phyloP scores from a whole-genome alignment of 305 asterid genomes.

The Fraxinus ornus region DNA sequence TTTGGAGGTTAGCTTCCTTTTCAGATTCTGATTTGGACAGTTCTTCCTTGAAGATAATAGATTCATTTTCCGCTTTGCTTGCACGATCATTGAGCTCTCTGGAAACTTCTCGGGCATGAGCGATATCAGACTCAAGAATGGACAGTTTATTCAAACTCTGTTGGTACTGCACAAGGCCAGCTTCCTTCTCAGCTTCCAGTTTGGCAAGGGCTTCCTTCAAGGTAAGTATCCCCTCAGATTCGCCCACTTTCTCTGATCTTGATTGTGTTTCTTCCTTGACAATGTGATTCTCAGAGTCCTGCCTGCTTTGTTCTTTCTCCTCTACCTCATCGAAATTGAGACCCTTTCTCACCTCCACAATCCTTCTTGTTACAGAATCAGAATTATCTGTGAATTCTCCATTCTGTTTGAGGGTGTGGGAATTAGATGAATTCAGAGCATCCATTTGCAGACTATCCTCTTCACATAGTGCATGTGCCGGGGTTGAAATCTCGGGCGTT shows the following conservation, averaged over 20 bases:
- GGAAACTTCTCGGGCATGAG: slow-evolving; percentile 63
- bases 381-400: slow-evolving; percentile 53
- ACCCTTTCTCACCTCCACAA: slow-evolving; percentile 66
- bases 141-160: slow-evolving; percentile 65
- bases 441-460: slow-evolving; percentile 34
- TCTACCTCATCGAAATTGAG: slow-evolving; percentile 65
- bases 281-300: slow-evolving; percentile 28
- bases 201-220: slow-evolving; percentile 71
- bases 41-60: slow-evolving; percentile 53
- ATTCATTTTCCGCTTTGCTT: slow-evolving; percentile 74
- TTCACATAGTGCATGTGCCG: slow-evolving; percentile 35
- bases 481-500: slow-evolving; percentile 47
- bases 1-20: slow-evolving; percentile 67
- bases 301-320: slow-evolving; percentile 40
- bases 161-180: slow-evolving; percentile 65
- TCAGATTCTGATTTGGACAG: slow-evolving; percentile 69
- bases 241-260: slow-evolving; percentile 31
- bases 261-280: slow-evolving; percentile 23
- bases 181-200: slow-evolving; percentile 90
- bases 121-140: slow-evolving; percentile 57
- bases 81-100: slow-evolving; percentile 62
- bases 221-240: slow-evolving; percentile 55
- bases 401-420: slow-evolving; percentile 44
- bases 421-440: slow-evolving; percentile 23
- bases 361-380: slow-evolving; percentile 39